Percentiles rank a stretch among this genome's conserved stretches.
These are phyloP conservation scores for Coffea canephora DNA, from an alignment of 257 asterid species.

Conservation along the genomic window DNA sequence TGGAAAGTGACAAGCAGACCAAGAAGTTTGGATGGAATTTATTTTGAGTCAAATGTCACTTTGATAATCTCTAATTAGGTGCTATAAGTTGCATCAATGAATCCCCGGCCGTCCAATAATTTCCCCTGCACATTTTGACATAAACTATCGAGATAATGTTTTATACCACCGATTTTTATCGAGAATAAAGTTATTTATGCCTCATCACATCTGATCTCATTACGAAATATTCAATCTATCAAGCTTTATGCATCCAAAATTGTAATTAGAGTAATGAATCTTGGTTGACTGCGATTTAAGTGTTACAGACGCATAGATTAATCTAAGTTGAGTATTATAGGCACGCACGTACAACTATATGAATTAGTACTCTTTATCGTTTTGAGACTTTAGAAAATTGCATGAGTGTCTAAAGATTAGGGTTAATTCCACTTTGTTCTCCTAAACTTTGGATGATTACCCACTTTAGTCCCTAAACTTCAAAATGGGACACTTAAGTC, in stretches of 20 bases:
- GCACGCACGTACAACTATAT: no score
- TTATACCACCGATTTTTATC: background rate
- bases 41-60: background rate
- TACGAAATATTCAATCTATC: background rate
- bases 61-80: background rate
- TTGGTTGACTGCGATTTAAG: no score
- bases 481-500: no score
- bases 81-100: constrained; percentile 2
- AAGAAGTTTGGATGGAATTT: constrained; percentile 9
- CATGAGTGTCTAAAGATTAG: no score
- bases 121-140: background rate
- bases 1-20: constrained; percentile 13
- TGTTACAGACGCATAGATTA: no score
- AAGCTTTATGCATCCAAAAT: background rate
- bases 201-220: background rate
- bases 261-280: background rate
- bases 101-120: background rate
- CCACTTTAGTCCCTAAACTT: no score
- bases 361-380: no score
- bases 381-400: no score
- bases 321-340: no score
- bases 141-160: background rate
- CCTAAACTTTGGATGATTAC: no score
- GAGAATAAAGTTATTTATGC: background rate
- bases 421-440: no score